Percentiles rank a stretch among this genome's conserved stretches.
These are phyloP conservation scores for Phytophthora tubulina DNA, from an alignment of 352 stramenopile species.

Conservation along the genomic window DNA sequence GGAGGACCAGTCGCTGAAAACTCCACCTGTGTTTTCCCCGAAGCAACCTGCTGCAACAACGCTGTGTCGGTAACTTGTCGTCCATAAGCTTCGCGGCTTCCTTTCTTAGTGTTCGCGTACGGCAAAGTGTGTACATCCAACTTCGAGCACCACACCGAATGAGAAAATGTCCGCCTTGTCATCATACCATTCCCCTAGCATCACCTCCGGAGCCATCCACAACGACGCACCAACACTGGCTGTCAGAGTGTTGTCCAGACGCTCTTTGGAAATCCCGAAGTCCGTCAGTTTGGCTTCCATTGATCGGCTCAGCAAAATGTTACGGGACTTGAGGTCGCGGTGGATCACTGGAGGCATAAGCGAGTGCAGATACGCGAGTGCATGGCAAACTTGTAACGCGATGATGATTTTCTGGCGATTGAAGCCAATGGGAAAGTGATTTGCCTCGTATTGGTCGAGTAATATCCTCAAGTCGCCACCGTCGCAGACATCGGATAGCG, in stretches of 20 bases:
- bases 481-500: conserved; percentile 47
- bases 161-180: conserved; percentile 46
- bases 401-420: conserved; percentile 30
- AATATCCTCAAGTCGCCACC: conserved; percentile 51
- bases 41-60: conserved; percentile 31
- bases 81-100: conserved; percentile 2
- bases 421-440: conserved; percentile 12
- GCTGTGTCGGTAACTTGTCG: conserved; percentile 23
- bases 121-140: conserved; percentile 35
- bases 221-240: conserved; percentile 31
- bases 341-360: conserved; percentile 43
- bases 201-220: conserved; percentile 41
- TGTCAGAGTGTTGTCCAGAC: conserved; percentile 31
- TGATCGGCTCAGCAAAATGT: conserved; percentile 49
- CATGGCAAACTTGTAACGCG: conserved; percentile 48
- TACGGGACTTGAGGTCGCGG: conserved; percentile 67
- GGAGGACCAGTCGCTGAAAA: conserved; percentile 23
- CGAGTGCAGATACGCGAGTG: conserved; percentile 36
- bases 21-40: conserved; percentile 29
- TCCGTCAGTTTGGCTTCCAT: conserved; percentile 43
- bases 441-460: conserved; percentile 34
- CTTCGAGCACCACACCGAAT: conserved; percentile 40
- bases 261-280: conserved; percentile 35
- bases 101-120: conserved; percentile 44
- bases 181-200: conserved; percentile 37